Evolutionary conservation across 2,329 filamentous ascomycete species (phyloP), one percentile per base, ranked within the genome.

Genomic region (Alternaria angustiovoidea): DNA sequence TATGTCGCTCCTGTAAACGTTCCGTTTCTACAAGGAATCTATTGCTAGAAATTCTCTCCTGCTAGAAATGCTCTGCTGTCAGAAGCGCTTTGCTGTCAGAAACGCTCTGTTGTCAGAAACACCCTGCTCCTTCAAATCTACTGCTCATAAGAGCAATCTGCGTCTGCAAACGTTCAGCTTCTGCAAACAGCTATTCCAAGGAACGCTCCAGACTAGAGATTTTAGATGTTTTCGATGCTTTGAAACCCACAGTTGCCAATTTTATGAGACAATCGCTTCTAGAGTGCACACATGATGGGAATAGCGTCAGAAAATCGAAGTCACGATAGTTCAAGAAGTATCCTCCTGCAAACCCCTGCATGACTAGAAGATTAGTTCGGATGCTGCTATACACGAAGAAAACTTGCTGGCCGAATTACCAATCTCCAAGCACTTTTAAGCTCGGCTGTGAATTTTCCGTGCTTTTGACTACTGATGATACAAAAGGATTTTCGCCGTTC

Each of bases 91-190:
- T 38, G 6, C n/a, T 38, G 16, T 14, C 8, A 38, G 16, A 14
- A 38, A 38, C 6, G 36, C 36, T 38, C n/a, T 14, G n/a, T 46
- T 57, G 43, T 14, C 51, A 57, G 43, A 20, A 57, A 56, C 18
- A 18, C 47, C 38, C 8, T 28, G 12, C 20, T 51, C 24, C 24
- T 51, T 20, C 22, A 41, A 51, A 41, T n/a, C 9, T 14, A 14
- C 9, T 51, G 16, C 48, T 51, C 16, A 4, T 39, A 39, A 20
- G n/a, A 52, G 24, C 26, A n/a, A 16, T 16, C 36, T 18, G 6
- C 7, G 18, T 7, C n/a, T 18, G n/a, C 16, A 14, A 38, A 38
- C n/a, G 36, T 16, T 38, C 36, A 0, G 6, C 26, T 7, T 22
- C 22, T 22, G 22, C 22, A 22, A 22, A 22, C 22, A 4, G 22